These are phyloP conservation scores for Eragrostis nindensis DNA, from an alignment of 176 grass and related monocot genomes.

Conservation along the genomic window DNA sequence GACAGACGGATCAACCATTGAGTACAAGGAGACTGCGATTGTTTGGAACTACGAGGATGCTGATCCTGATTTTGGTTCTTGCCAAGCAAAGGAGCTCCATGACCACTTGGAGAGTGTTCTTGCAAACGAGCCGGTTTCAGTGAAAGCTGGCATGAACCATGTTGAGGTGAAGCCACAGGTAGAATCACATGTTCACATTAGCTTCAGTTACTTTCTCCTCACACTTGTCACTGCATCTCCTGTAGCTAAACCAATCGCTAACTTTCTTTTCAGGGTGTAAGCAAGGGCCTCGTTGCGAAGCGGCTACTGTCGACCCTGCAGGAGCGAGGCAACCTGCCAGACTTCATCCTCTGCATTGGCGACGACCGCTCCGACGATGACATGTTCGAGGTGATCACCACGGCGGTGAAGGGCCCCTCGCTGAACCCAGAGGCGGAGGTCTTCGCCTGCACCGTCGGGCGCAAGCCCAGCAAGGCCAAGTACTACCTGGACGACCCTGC, in stretches of 20 bases:
- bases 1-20: conserved; percentile 84
- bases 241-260: neutral
- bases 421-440: conserved; percentile 58
- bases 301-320: conserved; percentile 60
- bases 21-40: conserved; percentile 82
- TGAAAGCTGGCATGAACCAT: conserved; percentile 72
- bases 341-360: conserved; percentile 87
- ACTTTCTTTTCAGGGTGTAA: conserved; percentile 59
- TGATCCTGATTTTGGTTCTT: conserved; percentile 88
- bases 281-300: conserved; percentile 77
- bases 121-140: conserved; percentile 78
- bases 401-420: conserved; percentile 32
- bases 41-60: conserved; percentile 91
- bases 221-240: neutral
- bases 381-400: conserved; percentile 94
- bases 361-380: conserved; percentile 92
- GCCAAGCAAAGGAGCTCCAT: conserved; percentile 93
- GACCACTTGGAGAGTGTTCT: conserved; percentile 90
- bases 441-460: conserved; percentile 91
- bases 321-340: conserved; percentile 45
- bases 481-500: conserved; percentile 86
- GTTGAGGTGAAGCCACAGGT: conserved; percentile 99
- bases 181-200: neutral
- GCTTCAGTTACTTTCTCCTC: neutral
- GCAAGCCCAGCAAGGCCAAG: conserved; percentile 94